Percentiles rank a stretch among this genome's conserved stretches.
phyloP scores from a whole-genome alignment of 768 basidiomycete species.

The Podaxis carcinomalis region DNA sequence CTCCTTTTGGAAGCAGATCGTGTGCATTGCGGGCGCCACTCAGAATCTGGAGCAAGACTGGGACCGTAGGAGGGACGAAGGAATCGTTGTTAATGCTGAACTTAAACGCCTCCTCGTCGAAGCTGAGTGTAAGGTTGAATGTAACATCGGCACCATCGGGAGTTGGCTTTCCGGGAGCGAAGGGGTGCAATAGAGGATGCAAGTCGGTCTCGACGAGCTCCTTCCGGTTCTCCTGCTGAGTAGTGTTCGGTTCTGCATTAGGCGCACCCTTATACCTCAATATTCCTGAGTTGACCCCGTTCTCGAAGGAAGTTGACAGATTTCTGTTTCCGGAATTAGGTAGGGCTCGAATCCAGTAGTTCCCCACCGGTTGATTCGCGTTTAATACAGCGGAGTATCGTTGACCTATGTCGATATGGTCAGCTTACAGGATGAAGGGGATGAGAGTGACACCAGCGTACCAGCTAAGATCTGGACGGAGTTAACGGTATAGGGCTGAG shows the following conservation, averaged over 20 bases:
- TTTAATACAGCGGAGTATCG: conserved; percentile 35
- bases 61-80: conserved; percentile 27
- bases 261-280: conserved; percentile 30
- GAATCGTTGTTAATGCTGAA: conserved; percentile 20
- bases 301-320: conserved; percentile 8
- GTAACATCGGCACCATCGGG: conserved; percentile 30
- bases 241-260: conserved; percentile 25
- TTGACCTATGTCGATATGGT: conserved; percentile 32
- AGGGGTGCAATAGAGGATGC: neutral
- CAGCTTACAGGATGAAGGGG: neutral
- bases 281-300: conserved; percentile 17
- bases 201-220: neutral
- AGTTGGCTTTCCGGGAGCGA: conserved; percentile 25
- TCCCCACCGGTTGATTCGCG: conserved; percentile 30
- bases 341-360: conserved; percentile 32
- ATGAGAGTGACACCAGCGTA: conserved; percentile 14
- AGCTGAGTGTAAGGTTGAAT: conserved; percentile 18
- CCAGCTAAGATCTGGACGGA: conserved; percentile 15
- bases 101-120: conserved; percentile 25
- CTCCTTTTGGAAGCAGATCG: conserved; percentile 34
- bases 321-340: conserved; percentile 19
- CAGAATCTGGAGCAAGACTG: conserved; percentile 37
- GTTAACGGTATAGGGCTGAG: conserved; percentile 25
- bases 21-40: conserved; percentile 31
- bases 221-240: neutral